Evolutionary conservation across 768 basidiomycete species (phyloP).

Genomic region (Lactarius pseudohatsudake): DNA sequence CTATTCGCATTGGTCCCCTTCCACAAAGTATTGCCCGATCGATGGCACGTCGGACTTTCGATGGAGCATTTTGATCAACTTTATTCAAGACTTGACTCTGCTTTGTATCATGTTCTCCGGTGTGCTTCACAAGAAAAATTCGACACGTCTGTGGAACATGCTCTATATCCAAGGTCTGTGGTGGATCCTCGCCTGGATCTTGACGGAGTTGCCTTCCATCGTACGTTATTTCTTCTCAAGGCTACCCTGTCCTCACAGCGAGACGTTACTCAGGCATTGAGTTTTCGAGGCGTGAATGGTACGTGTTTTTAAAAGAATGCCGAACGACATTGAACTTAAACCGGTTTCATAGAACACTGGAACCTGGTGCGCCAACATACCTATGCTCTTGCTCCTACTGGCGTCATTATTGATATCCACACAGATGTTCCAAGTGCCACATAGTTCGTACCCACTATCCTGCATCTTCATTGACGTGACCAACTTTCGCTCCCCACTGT

Average conservation of each 20-base stretch:
- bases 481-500: background rate
- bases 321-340: background rate
- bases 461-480: slow-evolving; percentile 12
- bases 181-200: slow-evolving; percentile 16
- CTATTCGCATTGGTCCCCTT: background rate
- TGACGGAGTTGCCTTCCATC: slow-evolving; percentile 14
- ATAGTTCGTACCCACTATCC: slow-evolving; percentile 21
- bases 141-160: slow-evolving; percentile 19
- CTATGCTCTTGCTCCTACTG: background rate
- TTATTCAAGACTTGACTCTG: slow-evolving; percentile 17
- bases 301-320: background rate
- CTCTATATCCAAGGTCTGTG: slow-evolving; percentile 20
- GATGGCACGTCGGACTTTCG: slow-evolving; percentile 10
- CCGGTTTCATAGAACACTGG: slow-evolving; percentile 9
- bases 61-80: slow-evolving; percentile 21
- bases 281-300: slow-evolving; percentile 15
- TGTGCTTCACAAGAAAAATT: slow-evolving; percentile 21
- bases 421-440: slow-evolving; percentile 25
- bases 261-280: slow-evolving; percentile 6
- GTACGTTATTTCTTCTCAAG: slow-evolving; percentile 3
- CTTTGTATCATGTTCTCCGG: slow-evolving; percentile 26
- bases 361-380: slow-evolving; percentile 18
- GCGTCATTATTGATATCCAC: background rate
- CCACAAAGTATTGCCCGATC: slow-evolving; percentile 1
- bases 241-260: background rate